phyloP scores from a whole-genome alignment of 2,329 filamentous ascomycete genomes.

The Cadophora luteo-olivacea region DNA sequence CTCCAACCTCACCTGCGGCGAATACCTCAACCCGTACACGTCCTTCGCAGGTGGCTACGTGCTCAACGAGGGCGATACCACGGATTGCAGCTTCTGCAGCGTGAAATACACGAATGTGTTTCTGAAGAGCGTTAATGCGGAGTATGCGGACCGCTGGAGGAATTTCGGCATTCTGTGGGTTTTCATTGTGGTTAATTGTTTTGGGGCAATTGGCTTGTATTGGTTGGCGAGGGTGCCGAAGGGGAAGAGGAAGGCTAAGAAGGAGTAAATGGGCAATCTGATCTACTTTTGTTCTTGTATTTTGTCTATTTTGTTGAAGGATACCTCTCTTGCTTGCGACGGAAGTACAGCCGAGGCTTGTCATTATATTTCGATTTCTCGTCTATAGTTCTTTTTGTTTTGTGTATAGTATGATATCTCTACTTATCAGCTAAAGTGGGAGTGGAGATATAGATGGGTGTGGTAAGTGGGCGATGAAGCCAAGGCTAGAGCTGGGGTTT shows the following conservation, averaged over 20 bases:
- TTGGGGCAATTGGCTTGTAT: slow-evolving; percentile 59
- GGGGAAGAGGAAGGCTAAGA: slow-evolving; percentile 33
- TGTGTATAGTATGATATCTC: neutral
- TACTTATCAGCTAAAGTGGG: neutral
- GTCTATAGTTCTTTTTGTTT: neutral
- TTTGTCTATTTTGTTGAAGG: neutral
- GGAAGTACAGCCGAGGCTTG: neutral
- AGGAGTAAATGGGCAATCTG: slow-evolving; percentile 29
- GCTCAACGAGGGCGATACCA: slow-evolving; percentile 53
- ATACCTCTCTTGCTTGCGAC: slow-evolving; percentile 5
- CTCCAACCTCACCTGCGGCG: slow-evolving; percentile 59
- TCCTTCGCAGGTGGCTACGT: slow-evolving; percentile 59
- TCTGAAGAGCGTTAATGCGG: slow-evolving; percentile 54
- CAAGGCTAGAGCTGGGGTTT: too few relatives aligned
- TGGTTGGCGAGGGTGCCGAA: slow-evolving; percentile 56
- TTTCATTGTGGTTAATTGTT: slow-evolving; percentile 61
- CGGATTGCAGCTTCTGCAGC: slow-evolving; percentile 62
- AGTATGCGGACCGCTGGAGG: slow-evolving; percentile 67
- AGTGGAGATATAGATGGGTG: neutral
- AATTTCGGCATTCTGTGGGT: slow-evolving; percentile 70
- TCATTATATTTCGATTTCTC: neutral
- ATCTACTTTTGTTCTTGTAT: neutral
- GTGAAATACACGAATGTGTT: slow-evolving; percentile 61
- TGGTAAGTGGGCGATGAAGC: too few relatives aligned
- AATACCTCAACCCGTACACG: slow-evolving; percentile 64